Evolutionary conservation across 2,329 filamentous ascomycete species (phyloP), one percentile per base, ranked within the genome.

Genomic region (Karstenula rhodostoma): DNA sequence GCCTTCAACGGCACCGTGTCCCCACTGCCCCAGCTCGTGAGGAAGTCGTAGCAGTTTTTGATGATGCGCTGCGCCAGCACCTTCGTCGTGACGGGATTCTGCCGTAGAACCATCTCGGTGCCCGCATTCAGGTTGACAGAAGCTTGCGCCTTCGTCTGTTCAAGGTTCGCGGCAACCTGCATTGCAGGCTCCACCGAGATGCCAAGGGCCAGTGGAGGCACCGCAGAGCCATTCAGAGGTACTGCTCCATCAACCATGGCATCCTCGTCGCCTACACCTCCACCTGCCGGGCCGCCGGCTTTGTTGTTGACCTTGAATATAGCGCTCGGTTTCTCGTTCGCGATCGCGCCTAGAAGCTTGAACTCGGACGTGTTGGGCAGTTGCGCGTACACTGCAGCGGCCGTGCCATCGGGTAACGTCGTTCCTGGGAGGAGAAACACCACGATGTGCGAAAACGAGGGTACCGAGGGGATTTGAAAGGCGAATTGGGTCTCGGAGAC

Each of bases 1-100:
- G 91, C 92, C 80, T 92, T 95, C 65, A 99, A 80, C n/a, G 95
- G 94, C 25, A 99, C 92, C 13, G 96, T 90, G 76, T 98, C 94
- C 12, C 74, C 74, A 48, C 90, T 86, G 0, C 90, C 92, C 82
- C 96, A 98, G 70, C 93, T 91, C 3, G 94, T 89, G 59, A 99
- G 83, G 77, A 97, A 98, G 79, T 99, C 97, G 79, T 98, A 99
- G 15, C 94, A 95, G 78, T 97, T 97, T 70, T 92, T 90, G 71
- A 99, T 98, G 69, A 99, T 97, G 65, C 92, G 85, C 79, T 98
- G 93, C 32, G 95, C 95, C 25, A 99, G 84, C 2, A 93, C 82
- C 65, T 92, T 88, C 0, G 93, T 95, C n/a, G 86, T 83, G 1
- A 88, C 83, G 49, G 81, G 79, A 29, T 75, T 71, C 64, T 73